A percentile compares a stretch with the other conserved stretches of the same genome.
These are phyloP conservation scores for Chlamydomonas applanata DNA, from an alignment of 139 green algal genomes.

Conservation along the genomic window DNA sequence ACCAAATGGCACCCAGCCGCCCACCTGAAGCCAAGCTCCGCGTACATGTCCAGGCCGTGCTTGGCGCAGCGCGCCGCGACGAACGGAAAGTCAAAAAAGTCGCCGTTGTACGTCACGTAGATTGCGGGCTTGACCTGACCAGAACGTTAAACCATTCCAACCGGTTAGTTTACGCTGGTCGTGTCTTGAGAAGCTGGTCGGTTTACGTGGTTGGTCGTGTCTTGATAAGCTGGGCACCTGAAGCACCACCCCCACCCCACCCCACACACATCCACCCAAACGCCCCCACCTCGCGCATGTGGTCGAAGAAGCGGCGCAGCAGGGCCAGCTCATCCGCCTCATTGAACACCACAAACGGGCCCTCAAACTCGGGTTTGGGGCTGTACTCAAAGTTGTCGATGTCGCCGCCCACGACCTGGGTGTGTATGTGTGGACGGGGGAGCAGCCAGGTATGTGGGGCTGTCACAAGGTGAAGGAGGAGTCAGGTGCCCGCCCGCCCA, in stretches of 20 bases:
- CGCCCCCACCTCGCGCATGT: slow-evolving; percentile 75
- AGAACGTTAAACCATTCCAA: too few relatives aligned
- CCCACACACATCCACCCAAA: neutral
- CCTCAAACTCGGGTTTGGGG: slow-evolving; percentile 91
- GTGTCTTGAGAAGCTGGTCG: too few relatives aligned
- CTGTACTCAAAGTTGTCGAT: slow-evolving; percentile 96
- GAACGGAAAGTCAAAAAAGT: slow-evolving; percentile 99
- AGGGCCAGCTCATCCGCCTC: slow-evolving; percentile 75
- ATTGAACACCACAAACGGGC: slow-evolving; percentile 91
- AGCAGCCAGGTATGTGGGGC: too few relatives aligned
- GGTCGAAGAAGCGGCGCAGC: slow-evolving; percentile 87
- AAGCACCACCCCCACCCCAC: too few relatives aligned
- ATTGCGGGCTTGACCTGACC: slow-evolving; percentile 80
- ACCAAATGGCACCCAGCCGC: too few relatives aligned
- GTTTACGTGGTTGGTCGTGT: too few relatives aligned
- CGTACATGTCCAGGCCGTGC: slow-evolving; percentile 85
- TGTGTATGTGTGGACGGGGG: too few relatives aligned
- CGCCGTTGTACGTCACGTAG: slow-evolving; percentile 99
- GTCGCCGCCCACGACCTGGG: slow-evolving; percentile 82
- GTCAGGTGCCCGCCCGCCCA: too few relatives aligned
- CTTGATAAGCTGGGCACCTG: too few relatives aligned
- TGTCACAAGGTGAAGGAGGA: too few relatives aligned
- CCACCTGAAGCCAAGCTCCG: slow-evolving; percentile 74
- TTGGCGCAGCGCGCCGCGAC: slow-evolving; percentile 79
- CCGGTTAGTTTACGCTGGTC: too few relatives aligned